Base-by-base conservation (phyloP, 2,329 filamentous ascomycete species). In the Gremmenia infestans region DNA sequence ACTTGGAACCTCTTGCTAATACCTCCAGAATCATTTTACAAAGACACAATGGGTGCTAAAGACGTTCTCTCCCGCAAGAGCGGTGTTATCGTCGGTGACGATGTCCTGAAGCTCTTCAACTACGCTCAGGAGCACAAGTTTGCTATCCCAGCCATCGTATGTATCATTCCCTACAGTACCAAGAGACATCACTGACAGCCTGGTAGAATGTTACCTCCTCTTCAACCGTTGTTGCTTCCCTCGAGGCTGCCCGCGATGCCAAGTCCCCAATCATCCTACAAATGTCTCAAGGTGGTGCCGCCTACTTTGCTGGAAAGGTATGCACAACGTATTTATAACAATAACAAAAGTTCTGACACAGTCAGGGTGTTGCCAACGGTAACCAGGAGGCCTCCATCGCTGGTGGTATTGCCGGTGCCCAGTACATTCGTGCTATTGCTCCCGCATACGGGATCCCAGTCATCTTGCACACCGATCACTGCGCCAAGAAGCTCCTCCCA, bases 401-500 rank as follows among this genome's bases (percentile, higher is more conserved):
- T 56, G 94, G 94, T 73, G 81, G 89, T 72, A 77, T 97, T 64
- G 92, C 94, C 62, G 92, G 83, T 67, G 94, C 94, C 67, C 89
- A 96, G 80, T 97, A 90, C 81, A 91, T 97, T 78, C 90, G 92
- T 72, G 80, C 88, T 65, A 78, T 97, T 69, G 91, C 94, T 52
- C 90, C 93, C 59, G 67, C 82, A 67, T 99, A 99, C 77, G 91
- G 87, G 67, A 79, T 97, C 65, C 93, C 93, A 70, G 91, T 96
- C 67, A 81, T 97, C 68, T 86, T 97, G 58, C 92, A 97, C 85
- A 95, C 93, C 72, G 94, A 99, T 75, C 94, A 97, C 82, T 96
- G 93, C 78, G 93, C 94, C 73, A 97, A 97, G 89, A 97, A 97
- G 87, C 90, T 97, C 58, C 86, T 97, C 56, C 94, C 94, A 61